A percentile compares a stretch with the other conserved stretches of the same genome.
These are phyloP conservation scores for Fremontodendron californicum DNA, from an alignment of 345 rosid genomes.

Conservation along the genomic window DNA sequence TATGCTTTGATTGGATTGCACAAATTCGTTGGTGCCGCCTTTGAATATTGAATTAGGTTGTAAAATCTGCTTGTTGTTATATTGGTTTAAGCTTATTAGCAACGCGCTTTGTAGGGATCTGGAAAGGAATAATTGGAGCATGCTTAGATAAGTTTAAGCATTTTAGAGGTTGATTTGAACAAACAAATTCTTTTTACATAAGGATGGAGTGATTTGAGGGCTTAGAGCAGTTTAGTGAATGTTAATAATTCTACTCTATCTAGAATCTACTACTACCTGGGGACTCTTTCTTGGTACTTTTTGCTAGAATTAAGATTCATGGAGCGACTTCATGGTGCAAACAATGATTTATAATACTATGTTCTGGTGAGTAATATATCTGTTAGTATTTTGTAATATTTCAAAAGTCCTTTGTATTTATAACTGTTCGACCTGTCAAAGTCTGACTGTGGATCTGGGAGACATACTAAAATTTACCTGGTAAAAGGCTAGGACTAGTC, in stretches of 20 bases:
- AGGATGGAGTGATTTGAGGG: background rate
- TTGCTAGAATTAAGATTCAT: background rate
- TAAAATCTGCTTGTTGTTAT: background rate
- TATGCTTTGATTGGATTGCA: background rate
- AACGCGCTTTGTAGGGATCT: background rate
- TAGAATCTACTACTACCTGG: background rate
- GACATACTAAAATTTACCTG: too few species aligned
- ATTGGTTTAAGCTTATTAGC: conserved; percentile 1
- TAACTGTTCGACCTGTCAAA: background rate
- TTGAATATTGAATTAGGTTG: background rate
- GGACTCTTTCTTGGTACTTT: background rate
- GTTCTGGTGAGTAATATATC: background rate
- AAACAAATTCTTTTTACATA: background rate
- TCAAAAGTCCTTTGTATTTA: background rate
- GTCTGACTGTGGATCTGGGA: too few species aligned
- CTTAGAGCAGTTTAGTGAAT: background rate
- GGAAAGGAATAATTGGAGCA: background rate
- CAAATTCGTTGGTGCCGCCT: background rate
- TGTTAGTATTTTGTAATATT: background rate
- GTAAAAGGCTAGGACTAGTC: too few species aligned
- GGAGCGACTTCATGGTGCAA: background rate
- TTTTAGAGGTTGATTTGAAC: background rate
- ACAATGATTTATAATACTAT: background rate
- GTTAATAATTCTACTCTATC: background rate
- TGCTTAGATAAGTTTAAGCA: background rate